These are phyloP conservation scores for Paecilomyces dactylethromorphus DNA, from an alignment of 2,329 filamentous ascomycete species.

Conservation along the genomic window DNA sequence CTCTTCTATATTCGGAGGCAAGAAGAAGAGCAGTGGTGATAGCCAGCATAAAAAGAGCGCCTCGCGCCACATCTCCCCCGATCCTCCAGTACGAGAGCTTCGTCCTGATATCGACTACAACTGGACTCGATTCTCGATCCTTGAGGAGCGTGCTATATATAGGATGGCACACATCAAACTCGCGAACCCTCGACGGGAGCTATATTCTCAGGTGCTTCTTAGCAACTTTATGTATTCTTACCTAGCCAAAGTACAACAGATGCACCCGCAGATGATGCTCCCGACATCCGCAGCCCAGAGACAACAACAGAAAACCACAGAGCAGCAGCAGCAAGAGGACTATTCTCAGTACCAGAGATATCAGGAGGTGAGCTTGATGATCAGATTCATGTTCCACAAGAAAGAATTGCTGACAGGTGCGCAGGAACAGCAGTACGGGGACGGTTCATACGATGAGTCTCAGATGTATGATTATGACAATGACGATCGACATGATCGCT, in stretches of 20 bases:
- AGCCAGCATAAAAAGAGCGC: conserved; percentile 65
- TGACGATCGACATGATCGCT: conserved; percentile 32
- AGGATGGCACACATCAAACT: conserved; percentile 98
- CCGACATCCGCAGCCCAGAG: conserved; percentile 72
- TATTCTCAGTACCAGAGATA: conserved; percentile 41
- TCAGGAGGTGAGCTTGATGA: conserved; percentile 34
- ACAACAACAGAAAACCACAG: conserved; percentile 33
- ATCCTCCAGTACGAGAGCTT: conserved; percentile 65
- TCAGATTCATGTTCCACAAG: neutral
- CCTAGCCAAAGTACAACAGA: conserved; percentile 94
- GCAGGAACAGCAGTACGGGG: conserved; percentile 30
- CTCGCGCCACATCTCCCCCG: conserved; percentile 71
- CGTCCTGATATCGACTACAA: conserved; percentile 89
- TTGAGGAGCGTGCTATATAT: conserved; percentile 95
- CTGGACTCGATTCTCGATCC: conserved; percentile 89
- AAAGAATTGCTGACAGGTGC: conserved; percentile 14
- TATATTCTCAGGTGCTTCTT: conserved; percentile 90
- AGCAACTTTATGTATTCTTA: conserved; percentile 99
- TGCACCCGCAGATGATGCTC: conserved; percentile 93
- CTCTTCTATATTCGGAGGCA: conserved; percentile 83
- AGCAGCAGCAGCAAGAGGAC: conserved; percentile 34
- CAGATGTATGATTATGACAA: conserved; percentile 47
- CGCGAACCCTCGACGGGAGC: conserved; percentile 85
- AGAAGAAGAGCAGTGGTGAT: conserved; percentile 79
- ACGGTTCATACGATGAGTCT: conserved; percentile 43